Conservation (phyloP, 495 filamentous ascomycete genomes). For the Trichoderma reesei region DNA sequence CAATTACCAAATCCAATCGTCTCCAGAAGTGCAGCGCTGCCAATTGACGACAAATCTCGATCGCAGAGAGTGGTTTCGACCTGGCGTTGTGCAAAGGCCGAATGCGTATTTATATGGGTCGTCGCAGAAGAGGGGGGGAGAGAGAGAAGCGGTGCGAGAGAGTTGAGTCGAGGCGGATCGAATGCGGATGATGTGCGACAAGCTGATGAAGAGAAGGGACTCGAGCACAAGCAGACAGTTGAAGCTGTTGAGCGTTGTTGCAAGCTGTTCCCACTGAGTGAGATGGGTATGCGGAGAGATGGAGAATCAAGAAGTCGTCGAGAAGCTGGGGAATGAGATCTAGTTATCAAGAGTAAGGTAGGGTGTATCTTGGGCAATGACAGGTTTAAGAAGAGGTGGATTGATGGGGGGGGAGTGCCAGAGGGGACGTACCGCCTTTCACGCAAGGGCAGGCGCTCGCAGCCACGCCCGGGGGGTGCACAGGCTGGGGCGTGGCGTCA, state of each 20-base stretch:
- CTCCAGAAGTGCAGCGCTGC: neutral
- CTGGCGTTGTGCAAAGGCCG: neutral
- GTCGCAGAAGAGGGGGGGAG: neutral
- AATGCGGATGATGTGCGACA: neutral
- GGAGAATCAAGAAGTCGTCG: slow-evolving; percentile 6
- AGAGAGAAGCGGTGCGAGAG: neutral
- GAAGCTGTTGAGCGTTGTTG: neutral
- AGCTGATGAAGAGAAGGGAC: neutral
- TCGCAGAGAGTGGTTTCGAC: neutral
- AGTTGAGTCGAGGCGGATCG: neutral
- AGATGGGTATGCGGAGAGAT: slow-evolving; percentile 8
- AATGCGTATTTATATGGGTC: slow-evolving; percentile 3
- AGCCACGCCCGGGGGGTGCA: neutral
- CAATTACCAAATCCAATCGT: slow-evolving; percentile 7
- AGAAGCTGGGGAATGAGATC: slow-evolving; percentile 8
- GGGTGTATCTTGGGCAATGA: slow-evolving; percentile 9
- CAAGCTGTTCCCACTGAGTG: neutral
- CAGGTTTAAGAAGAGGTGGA: slow-evolving; percentile 7
- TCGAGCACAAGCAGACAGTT: neutral
- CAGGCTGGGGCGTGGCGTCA: neutral
- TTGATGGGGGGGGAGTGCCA: neutral
- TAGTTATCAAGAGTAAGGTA: slow-evolving; percentile 5
- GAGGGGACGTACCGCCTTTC: neutral
- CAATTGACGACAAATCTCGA: neutral
- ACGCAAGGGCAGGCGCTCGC: neutral